phyloP scores from a whole-genome alignment of 2,329 filamentous ascomycete genomes.

The Colletotrichum sp. region DNA sequence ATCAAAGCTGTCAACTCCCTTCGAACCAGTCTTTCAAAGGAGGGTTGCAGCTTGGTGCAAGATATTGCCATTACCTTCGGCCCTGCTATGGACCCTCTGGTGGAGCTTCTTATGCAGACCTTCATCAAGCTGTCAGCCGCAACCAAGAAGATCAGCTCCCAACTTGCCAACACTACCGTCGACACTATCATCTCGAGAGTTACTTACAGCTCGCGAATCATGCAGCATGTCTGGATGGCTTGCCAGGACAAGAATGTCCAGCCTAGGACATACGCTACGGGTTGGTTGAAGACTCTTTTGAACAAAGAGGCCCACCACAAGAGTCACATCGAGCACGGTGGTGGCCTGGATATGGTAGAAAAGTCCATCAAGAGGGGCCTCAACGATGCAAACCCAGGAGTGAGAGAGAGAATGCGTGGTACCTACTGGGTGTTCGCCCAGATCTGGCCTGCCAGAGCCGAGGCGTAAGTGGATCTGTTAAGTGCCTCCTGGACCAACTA shows the following conservation, averaged over 20 bases:
- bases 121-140: slow-evolving; percentile 88
- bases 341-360: slow-evolving; percentile 82
- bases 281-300: slow-evolving; percentile 85
- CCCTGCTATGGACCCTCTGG: slow-evolving; percentile 82
- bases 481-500: background rate
- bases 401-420: slow-evolving; percentile 83
- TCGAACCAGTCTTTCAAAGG: slow-evolving; percentile 87
- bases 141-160: slow-evolving; percentile 91
- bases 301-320: slow-evolving; percentile 81
- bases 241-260: slow-evolving; percentile 94
- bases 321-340: slow-evolving; percentile 80
- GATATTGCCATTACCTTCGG: slow-evolving; percentile 81
- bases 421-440: slow-evolving; percentile 86
- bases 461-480: slow-evolving; percentile 60
- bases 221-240: slow-evolving; percentile 85
- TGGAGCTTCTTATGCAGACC: slow-evolving; percentile 87
- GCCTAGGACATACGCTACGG: slow-evolving; percentile 77
- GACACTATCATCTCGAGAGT: slow-evolving; percentile 80
- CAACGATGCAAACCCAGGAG: slow-evolving; percentile 86
- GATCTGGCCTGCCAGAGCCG: slow-evolving; percentile 79
- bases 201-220: slow-evolving; percentile 78
- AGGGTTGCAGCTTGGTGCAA: slow-evolving; percentile 83
- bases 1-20: slow-evolving; percentile 85
- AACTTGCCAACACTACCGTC: slow-evolving; percentile 82
- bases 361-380: slow-evolving; percentile 90